Percentiles rank a stretch among this genome's conserved stretches.
Evolutionary conservation across 169 alveolate species (phyloP).

Genomic region (Cryptosporidium muris): DNA sequence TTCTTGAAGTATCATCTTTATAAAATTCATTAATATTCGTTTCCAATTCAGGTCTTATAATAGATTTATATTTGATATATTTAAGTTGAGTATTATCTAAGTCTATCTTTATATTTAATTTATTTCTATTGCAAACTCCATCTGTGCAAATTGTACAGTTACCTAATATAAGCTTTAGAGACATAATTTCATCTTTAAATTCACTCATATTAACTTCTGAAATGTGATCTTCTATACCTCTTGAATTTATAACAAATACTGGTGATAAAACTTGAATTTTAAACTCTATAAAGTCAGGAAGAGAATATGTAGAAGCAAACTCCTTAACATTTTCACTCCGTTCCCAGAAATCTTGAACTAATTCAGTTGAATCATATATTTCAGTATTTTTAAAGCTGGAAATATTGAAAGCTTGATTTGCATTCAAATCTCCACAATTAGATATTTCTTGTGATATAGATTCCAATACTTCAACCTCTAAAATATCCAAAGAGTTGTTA

Average conservation of each 20-base stretch:
- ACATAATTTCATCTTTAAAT: neutral
- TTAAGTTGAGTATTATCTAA: conserved; percentile 50
- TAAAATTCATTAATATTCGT: neutral
- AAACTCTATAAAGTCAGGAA: conserved; percentile 62
- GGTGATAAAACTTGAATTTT: conserved; percentile 66
- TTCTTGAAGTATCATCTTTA: conserved; percentile 5
- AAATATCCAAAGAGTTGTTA: neutral
- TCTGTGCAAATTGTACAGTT: conserved; percentile 37
- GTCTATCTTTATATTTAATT: conserved; percentile 22
- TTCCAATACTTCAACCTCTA: too few relatives aligned
- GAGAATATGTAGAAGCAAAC: conserved; percentile 29
- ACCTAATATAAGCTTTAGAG: conserved; percentile 45
- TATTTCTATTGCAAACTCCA: conserved; percentile 15
- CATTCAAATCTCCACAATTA: neutral
- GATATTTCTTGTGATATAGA: neutral
- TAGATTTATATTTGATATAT: neutral
- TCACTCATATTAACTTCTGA: neutral
- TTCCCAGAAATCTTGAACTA: conserved; percentile 46
- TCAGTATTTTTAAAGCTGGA: neutral
- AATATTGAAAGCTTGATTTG: neutral
- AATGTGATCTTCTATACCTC: conserved; percentile 13
- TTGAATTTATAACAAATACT: conserved; percentile 32
- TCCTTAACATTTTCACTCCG: conserved; percentile 41
- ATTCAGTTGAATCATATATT: conserved; percentile 36
- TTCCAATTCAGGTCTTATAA: neutral